Evolutionary conservation across 2,329 filamentous ascomycete genomes (phyloP), one percentile per base, ranked within the genome.

Genomic region (Neoscytalidium dimidiatum): DNA sequence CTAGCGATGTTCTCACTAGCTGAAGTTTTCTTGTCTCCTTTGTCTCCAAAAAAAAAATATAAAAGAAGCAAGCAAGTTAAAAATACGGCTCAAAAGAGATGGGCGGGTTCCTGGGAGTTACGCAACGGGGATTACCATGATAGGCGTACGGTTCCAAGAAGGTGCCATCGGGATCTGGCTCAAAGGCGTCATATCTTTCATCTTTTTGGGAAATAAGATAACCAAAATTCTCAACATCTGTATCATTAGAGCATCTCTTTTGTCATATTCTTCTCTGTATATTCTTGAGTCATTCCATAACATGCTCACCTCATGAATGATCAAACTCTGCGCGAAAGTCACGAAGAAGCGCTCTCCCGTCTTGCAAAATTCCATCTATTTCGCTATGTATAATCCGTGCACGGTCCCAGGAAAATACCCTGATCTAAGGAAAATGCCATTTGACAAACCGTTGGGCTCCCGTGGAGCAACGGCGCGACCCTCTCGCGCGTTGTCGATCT

Each of bases 151-250:
- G 38, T 46, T 60, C 56, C 26, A 8, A 44, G 43, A 21, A 44
- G 41, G 56, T 33, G 26, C 28, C 46, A 33, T 46, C n/a, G 38
- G 56, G 56, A 44, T 26, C n/a, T 11, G 21, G 56, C 23, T 41
- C 13, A 14, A 44, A n/a, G 56, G 56, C 56, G 56, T 60, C 17
- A 31, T 41, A 19, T 11, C 19, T 14, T 44, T 11, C 9, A 38
- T 13, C 17, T 21, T 19, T 44, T 46, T 46, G 56, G 41, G 23
- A 29, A 21, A 9, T 13, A 26, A 29, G 8, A 46, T 23, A 44
- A 53, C 23, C 56, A 46, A 60, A 60, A 60, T 60, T 60, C 56
- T 46, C 26, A 13, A 60, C 23, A 33, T 17, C 51, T 60, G 56
- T 60, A 60, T 60, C 33, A 60, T 17, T 60, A 60, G 14, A 19